Base-by-base conservation (phyloP, 208 protist genomes). In the Tritrichomonas foetus region DNA sequence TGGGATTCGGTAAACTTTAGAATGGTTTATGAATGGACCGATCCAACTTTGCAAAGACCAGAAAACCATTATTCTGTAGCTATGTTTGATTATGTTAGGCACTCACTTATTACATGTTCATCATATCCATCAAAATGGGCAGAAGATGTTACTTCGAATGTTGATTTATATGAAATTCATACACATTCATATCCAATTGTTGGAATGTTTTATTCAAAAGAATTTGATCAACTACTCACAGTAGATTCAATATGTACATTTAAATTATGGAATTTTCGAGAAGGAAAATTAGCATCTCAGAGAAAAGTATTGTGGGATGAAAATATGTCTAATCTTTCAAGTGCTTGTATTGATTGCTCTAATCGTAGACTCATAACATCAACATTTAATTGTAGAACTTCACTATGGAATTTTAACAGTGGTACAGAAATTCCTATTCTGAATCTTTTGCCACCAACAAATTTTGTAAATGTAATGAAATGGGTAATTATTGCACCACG, bases 81-180 rank as follows among this genome's bases (percentile, higher is more conserved):
- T 14, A 33, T 14, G 9, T 89, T 89, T 27, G 78, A 89, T 89
- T 9, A 33, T 14, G 16, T n/a, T 33, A 53, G 47, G 39, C 44
- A 61, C 9, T 53, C 1, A 16, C 27, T 89, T 33, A n/a, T 89
- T 39, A 49, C 78, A 61, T 44, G 47, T 89, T 89, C 47, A 39
- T 89, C 78, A 39, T 57, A 36, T 89, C 44, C 47, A 20, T 61
- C 47, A 14, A 89, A 89, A 89, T 89, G 78, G 78, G 13, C 78
- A 22, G 78, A 89, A 89, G 78, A 89, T 57, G 47, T 89, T 20
- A 41, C 41, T 57, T 11, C 44, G 57, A 1, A 22, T 33, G 30
- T 20, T 39, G 78, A 89, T 39, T 39, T 20, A 16, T 39, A 20
- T 27, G 41, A 89, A 36, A n/a, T 20, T n/a, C 20, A 41, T 39